Conservation (phyloP, 2,329 filamentous ascomycete species). For the Daldinia eschscholtzii region DNA sequence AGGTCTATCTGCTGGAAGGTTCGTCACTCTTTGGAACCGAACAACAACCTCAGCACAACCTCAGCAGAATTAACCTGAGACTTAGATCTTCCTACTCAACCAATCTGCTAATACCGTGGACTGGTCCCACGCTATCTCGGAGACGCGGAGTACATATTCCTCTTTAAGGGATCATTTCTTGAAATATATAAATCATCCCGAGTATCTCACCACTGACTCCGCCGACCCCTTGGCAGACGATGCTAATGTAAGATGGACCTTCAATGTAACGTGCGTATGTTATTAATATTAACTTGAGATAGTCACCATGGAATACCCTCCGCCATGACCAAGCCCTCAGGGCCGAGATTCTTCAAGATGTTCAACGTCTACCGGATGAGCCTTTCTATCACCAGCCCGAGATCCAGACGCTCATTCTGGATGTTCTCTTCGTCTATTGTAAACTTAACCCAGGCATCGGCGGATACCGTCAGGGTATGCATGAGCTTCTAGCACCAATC, state of each 20-base stretch:
- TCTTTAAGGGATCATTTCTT: constrained; percentile 80
- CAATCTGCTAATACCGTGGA: constrained; percentile 71
- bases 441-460: constrained; percentile 89
- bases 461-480: constrained; percentile 98
- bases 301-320: constrained; percentile 93
- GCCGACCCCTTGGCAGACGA: constrained; percentile 91
- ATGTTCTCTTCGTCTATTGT: constrained; percentile 94
- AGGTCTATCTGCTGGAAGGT: constrained; percentile 96
- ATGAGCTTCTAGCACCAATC: constrained; percentile 92
- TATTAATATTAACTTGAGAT: constrained; percentile 45
- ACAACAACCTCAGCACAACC: background rate
- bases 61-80: constrained; percentile 13
- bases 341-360: constrained; percentile 93
- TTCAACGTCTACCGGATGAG: constrained; percentile 92
- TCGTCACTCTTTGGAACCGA: constrained; percentile 33
- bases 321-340: constrained; percentile 86
- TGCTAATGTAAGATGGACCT: constrained; percentile 60
- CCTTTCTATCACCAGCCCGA: constrained; percentile 85
- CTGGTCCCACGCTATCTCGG: constrained; percentile 76
- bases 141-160: constrained; percentile 80
- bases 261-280: background rate
- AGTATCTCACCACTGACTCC: constrained; percentile 77
- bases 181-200: constrained; percentile 85
- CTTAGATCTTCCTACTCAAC: constrained; percentile 83
- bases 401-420: constrained; percentile 84